Conservation (phyloP, 108 stramenopile genomes). For the Tribonema minus region DNA sequence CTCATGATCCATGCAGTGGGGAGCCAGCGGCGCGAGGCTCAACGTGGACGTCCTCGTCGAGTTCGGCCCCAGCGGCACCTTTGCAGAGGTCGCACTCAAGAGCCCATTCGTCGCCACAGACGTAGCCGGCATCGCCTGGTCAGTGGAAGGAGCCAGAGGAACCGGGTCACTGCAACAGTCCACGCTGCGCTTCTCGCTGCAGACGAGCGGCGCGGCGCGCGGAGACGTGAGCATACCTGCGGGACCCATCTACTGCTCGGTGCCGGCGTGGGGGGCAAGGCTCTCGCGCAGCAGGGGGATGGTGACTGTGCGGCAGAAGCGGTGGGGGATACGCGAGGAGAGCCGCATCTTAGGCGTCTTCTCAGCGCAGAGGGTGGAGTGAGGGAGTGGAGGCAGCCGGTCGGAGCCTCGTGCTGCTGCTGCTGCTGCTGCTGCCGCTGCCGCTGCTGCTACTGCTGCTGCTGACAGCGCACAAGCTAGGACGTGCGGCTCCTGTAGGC, state of each 20-base stretch:
- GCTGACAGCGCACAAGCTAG: too few species aligned
- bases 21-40: conserved; percentile 3
- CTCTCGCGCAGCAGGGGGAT: conserved; percentile 25
- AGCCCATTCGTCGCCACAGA: conserved; percentile 27
- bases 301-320: conserved; percentile 25
- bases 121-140: background rate
- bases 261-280: conserved; percentile 31
- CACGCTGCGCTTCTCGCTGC: conserved; percentile 34
- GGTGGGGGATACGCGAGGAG: conserved; percentile 19
- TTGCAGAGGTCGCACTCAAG: background rate
- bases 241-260: conserved; percentile 11
- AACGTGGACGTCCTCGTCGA: conserved; percentile 21
- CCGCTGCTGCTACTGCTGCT: too few species aligned
- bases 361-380: conserved; percentile 4
- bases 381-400: background rate
- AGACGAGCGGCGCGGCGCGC: conserved; percentile 5
- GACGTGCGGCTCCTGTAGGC: too few species aligned
- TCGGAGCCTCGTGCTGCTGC: too few species aligned
- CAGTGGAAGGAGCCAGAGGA: conserved; percentile 7
- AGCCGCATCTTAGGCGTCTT: conserved; percentile 15
- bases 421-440: too few species aligned
- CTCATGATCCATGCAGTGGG: background rate
- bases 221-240: conserved; percentile 36
- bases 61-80: conserved; percentile 7
- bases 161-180: conserved; percentile 1